A percentile compares a stretch with the other conserved stretches of the same genome.
phyloP scores from a whole-genome alignment of 2,329 filamentous ascomycete genomes.

The Colletotrichum somersetense region DNA sequence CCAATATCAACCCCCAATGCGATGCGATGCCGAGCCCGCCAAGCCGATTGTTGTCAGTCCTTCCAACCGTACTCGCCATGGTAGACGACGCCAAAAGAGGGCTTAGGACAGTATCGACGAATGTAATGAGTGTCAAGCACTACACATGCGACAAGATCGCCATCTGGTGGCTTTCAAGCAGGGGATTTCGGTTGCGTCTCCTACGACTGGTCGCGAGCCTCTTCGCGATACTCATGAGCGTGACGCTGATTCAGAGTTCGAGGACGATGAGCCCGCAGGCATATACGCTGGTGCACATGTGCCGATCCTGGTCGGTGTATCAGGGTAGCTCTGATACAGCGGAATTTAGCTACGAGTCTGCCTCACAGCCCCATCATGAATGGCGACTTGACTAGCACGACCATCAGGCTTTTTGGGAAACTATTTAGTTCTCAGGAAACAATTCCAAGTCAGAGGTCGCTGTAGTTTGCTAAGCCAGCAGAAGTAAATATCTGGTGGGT shows the following conservation, averaged over 20 bases:
- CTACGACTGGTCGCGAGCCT: neutral
- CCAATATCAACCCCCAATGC: neutral
- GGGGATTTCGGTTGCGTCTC: neutral
- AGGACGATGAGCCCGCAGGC: neutral
- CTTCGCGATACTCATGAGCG: neutral
- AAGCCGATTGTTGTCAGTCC: neutral
- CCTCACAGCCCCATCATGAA: neutral
- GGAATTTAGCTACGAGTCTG: neutral
- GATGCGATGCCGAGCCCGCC: neutral
- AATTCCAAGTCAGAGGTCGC: no score
- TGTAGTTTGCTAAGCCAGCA: no score
- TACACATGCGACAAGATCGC: constrained; percentile 2
- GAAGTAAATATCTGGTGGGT: neutral
- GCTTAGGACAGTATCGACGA: neutral
- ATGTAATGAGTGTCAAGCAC: neutral
- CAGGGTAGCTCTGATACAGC: neutral
- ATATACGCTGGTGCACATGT: constrained; percentile 33
- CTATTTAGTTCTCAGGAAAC: neutral
- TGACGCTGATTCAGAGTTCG: neutral
- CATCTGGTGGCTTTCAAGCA: constrained; percentile 11
- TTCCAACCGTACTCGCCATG: neutral
- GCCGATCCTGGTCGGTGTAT: constrained; percentile 28
- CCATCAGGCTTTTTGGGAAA: neutral
- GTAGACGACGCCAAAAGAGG: neutral
- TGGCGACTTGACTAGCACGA: neutral